Evolutionary conservation across 1,284 basidiomycete species (phyloP), one percentile per base, ranked within the genome.

Genomic region (Moesziomyces globuligerus): DNA sequence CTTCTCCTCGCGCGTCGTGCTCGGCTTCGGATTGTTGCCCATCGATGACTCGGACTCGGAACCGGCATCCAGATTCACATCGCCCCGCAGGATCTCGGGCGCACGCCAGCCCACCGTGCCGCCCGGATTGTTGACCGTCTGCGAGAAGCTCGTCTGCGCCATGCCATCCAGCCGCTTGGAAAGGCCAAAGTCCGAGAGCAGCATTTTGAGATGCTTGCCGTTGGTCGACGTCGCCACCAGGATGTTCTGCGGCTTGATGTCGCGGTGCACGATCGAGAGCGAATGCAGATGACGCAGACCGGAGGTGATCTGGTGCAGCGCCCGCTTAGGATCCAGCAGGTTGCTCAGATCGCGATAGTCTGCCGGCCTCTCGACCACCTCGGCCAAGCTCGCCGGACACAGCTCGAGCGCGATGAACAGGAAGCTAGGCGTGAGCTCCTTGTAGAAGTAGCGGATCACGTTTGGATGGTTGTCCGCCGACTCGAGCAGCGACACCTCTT

Each of bases 161-260:
- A 79, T 48, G 23, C 78, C 74, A 34, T 82, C 80, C 43, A 82
- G 55, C 28, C 74, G 58, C 56, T 82, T 82, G 3, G 76, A 79
- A 23, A 82, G 68, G 9, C 80, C 80, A 72, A 82, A 81, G 55
- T 82, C 80, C 9, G 79, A 81, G 0, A 82, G 70, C 3, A 82
- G 64, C 74, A 82, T 77, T 49, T 81, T 81, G 43, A 82, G 68
- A 18, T 60, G 59, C 29, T 68, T 61, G 29, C 76, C 72, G 15
- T 69, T 74, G 7, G 67, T 37, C 28, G 54, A 70, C 1, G 53
- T 75, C 29, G 59, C 64, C n/a, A 98, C 88, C 8, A 98, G 87
- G 55, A 99, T 98, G 80, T 99, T 98, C 83, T 96, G 94, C 4
- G 95, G 95, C 81, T 98, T 98, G 84, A 98, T 96, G 82, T 98